Evolutionary conservation across 2,329 filamentous ascomycete species (phyloP).

Genomic region (Penicillium fuscoglaucum): DNA sequence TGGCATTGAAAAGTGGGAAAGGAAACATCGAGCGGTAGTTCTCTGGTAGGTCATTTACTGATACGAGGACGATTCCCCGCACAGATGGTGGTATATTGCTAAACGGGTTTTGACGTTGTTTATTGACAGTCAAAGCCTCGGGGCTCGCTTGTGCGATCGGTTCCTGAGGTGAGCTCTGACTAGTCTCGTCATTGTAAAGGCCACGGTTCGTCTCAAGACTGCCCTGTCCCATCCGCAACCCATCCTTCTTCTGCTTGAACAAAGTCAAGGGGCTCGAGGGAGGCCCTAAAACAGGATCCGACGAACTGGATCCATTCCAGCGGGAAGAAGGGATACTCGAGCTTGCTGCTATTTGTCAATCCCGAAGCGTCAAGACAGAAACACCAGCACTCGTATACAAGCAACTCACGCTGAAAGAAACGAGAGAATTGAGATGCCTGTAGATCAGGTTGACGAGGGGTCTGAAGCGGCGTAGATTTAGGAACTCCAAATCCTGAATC

Average conservation of each 20-base stretch:
- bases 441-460: neutral
- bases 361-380: neutral
- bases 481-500: neutral
- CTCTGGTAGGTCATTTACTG: slow-evolving; percentile 65
- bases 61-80: slow-evolving; percentile 62
- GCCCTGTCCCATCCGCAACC: slow-evolving; percentile 1
- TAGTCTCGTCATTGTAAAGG: neutral
- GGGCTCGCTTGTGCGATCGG: neutral
- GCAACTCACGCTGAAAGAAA: slow-evolving; percentile 34
- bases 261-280: slow-evolving; percentile 37
- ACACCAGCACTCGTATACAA: neutral
- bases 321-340: slow-evolving; percentile 25
- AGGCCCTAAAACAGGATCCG: slow-evolving; percentile 23
- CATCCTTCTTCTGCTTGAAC: slow-evolving; percentile 18
- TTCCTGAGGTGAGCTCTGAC: neutral
- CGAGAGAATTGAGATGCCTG: slow-evolving; percentile 24
- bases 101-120: slow-evolving; percentile 16
- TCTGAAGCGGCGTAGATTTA: neutral
- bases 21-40: slow-evolving; percentile 68
- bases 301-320: slow-evolving; percentile 30
- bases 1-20: slow-evolving; percentile 74
- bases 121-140: neutral
- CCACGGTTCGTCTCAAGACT: neutral
- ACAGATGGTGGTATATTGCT: slow-evolving; percentile 38
- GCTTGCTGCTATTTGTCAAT: slow-evolving; percentile 18